Base-by-base conservation (phyloP, 768 basidiomycete genomes). In the Termitomyces eurrhizus region DNA sequence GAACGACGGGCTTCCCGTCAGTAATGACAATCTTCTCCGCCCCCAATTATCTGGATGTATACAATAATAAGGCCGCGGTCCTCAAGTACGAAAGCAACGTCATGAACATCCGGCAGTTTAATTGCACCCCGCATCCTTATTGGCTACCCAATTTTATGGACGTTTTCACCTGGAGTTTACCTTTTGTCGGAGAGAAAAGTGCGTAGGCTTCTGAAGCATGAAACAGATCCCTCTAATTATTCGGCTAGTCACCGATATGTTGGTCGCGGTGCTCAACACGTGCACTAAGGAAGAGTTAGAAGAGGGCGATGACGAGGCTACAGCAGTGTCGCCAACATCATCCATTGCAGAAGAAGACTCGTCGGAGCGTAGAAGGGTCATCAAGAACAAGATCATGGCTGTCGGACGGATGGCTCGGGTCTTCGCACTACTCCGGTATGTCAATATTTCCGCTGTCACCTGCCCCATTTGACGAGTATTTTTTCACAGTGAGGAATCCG, bases 131-230 rank as follows among this genome's bases (percentile, higher is more conserved):
- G 13, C 95, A 97, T 68, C 89, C 89, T 8, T 98, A 98, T 72
- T 98, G 96, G 96, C 78, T 99, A 57, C 97, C 97, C 4, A 99
- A 99, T 74, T 99, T 99, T 69, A 98, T 98, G 95, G 96, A 98
- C 67, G 95, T 95, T 26, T 99, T 99, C 71, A 98, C 97, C 0
- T 99, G 97, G 97, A 92, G 90, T 79, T 74, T 99, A 61, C 97
- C 97, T 0, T 98, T 98, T 69, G 97, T 99, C 7, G 97, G 95
- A 64, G 92, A 95, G 74, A 98, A 99, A 77, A 98, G 96, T 93
- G 66, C 65, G 85, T 78, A 14, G 26, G 52, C 41, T 41, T 16
- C 35, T 16, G 44, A 37, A 7, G 14, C 57, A 24, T 50, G 24
- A 60, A 55, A 60, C 57, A 42, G 35, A 55, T 51, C 48, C 36